phyloP scores from a whole-genome alignment of 495 filamentous ascomycete species.

The Evansstolkia leycettana region DNA sequence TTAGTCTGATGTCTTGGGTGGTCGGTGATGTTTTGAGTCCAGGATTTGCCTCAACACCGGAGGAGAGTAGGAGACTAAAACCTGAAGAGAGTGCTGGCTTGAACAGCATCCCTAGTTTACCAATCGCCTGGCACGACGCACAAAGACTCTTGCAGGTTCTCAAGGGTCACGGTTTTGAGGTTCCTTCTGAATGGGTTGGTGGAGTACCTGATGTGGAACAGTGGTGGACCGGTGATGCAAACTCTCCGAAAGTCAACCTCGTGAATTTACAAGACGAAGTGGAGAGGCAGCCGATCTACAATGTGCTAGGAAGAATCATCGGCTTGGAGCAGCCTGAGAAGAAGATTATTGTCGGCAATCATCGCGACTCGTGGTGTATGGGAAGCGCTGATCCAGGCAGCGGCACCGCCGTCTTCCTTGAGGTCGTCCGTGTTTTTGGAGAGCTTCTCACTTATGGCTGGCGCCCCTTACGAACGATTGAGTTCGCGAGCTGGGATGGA shows the following conservation, averaged over 20 bases:
- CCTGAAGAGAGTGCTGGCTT: conserved; percentile 62
- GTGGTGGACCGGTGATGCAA: conserved; percentile 74
- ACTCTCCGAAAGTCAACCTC: conserved; percentile 69
- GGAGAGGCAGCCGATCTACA: conserved; percentile 76
- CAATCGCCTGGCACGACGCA: conserved; percentile 80
- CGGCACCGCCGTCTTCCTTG: conserved; percentile 83
- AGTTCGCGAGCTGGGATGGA: conserved; percentile 92
- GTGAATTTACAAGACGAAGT: conserved; percentile 79
- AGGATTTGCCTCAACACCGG: conserved; percentile 66
- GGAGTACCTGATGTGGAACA: conserved; percentile 57
- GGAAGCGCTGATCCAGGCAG: conserved; percentile 77
- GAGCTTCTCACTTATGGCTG: conserved; percentile 62
- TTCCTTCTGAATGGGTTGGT: conserved; percentile 64
- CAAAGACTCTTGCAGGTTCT: conserved; percentile 64
- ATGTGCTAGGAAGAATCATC: conserved; percentile 67
- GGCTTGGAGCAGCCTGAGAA: conserved; percentile 79
- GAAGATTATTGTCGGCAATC: conserved; percentile 82
- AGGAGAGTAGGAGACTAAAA: conserved; percentile 45
- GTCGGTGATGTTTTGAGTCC: conserved; percentile 82
- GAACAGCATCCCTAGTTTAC: conserved; percentile 74
- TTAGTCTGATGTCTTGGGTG: conserved; percentile 71
- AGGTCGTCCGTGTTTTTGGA: conserved; percentile 74
- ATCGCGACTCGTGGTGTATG: conserved; percentile 88
- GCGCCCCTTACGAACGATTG: conserved; percentile 84
- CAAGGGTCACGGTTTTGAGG: conserved; percentile 59